Conservation (phyloP, 1,284 basidiomycete species). For the Apiotrichum porosum region DNA sequence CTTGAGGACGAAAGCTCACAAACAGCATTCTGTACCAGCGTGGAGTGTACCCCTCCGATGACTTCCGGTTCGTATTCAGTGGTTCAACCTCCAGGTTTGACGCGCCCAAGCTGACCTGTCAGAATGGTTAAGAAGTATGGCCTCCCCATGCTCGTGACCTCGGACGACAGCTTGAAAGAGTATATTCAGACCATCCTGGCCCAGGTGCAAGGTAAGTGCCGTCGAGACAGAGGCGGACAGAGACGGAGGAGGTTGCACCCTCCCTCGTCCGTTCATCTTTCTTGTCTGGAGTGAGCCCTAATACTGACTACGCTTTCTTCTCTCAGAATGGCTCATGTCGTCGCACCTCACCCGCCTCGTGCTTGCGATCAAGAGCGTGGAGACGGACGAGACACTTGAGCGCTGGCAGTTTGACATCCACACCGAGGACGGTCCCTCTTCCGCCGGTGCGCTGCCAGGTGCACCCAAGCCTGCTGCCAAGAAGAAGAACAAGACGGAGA, state of each 20-base stretch:
- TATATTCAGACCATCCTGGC: conserved; percentile 87
- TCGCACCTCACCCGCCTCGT: conserved; percentile 89
- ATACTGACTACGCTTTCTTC: background rate
- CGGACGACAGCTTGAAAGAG: conserved; percentile 84
- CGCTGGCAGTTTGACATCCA: conserved; percentile 98
- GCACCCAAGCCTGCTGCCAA: conserved; percentile 21
- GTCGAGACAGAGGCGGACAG: background rate
- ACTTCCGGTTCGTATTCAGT: conserved; percentile 58
- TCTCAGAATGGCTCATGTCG: conserved; percentile 80
- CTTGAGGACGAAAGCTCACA: too few relatives aligned
- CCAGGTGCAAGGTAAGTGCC: conserved; percentile 78
- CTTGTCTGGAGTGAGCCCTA: too few relatives aligned
- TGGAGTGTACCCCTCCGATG: conserved; percentile 94
- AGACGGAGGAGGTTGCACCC: background rate
- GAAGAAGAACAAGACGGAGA: conserved; percentile 58
- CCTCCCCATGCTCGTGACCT: conserved; percentile 87
- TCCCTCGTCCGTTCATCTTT: background rate
- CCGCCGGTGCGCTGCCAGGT: conserved; percentile 6
- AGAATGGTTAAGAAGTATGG: conserved; percentile 99
- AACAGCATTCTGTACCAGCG: conserved; percentile 90
- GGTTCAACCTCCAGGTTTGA: background rate
- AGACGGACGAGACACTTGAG: conserved; percentile 84
- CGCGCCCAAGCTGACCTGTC: too few relatives aligned
- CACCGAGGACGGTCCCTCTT: conserved; percentile 51
- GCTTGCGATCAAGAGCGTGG: conserved; percentile 91